Base-by-base conservation (phyloP, 331 rosid species). In the Pyracantha coccinea region DNA sequence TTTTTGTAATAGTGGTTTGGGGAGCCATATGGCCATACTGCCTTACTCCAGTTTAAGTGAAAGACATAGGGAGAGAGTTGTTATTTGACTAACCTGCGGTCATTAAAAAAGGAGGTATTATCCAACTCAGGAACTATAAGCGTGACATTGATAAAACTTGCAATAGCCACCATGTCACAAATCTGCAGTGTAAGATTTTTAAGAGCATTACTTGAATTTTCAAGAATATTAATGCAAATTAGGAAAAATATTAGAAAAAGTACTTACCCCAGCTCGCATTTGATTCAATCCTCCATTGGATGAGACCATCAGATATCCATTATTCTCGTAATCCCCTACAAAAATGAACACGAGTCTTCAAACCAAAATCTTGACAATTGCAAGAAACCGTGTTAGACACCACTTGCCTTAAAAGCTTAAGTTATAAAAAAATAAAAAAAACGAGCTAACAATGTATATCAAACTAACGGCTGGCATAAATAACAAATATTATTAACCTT, bases 241-340 rank as follows among this genome's bases (percentile, higher is more conserved):
- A 3, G 6, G 12, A 24, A 8, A 24, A 12, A 41, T 45, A 29
- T 47, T 9, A 13, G 57, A 3, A 44, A 17, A 62, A 1, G 3
- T 54, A 27, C 86, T 79, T 73, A 85, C 87, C 27, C 88, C 85
- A 4, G 86, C 69, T 75, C 88, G 73, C 88, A 85, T 83, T 83
- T 84, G 88, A 82, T 88, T 88, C 83, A 86, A 82, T 57, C 92
- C 92, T 75, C 92, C 90, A 45, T 88, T 84, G 63, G 83, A 76
- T 60, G 92, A 88, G 70, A 86, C 85, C 85, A 83, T 76, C 55
- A 86, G 66, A 72, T 75, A 88, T 50, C 90, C 88, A 44, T 88
- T 84, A 70, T 79, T 88, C 64, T 67, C 85, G 55, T 84, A 76
- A 70, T 72, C 67, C 76, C 87, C 92, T 85, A n/a, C 31, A 61